Evolutionary conservation across 73 alveolate species (phyloP), one percentile per base, ranked within the genome.

Genomic region (Paramecium caudatum): DNA sequence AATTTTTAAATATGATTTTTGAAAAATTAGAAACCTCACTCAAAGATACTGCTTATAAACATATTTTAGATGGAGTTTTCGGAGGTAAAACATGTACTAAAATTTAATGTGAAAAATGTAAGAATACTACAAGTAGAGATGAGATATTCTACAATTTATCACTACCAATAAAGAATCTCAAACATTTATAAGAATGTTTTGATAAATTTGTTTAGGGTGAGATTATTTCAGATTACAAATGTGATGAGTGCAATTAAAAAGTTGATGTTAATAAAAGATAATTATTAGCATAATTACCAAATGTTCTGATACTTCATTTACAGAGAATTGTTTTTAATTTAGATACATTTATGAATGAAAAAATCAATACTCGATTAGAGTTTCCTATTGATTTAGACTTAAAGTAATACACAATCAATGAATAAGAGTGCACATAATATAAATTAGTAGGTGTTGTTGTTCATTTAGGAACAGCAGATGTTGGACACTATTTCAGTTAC

Each of bases 401-500:
- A 33, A 94, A 94, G 61, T 90, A 92, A 87, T 87, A 91, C 27
- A 94, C 91, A 30, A 70, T 41, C 10, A 85, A 82, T 37, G 47
- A 70, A 55, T 91, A 91, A 25, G 47, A 84, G 49, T 88, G 55
- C 43, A 92, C 91, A 17, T 50, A 47, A 91, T 97, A 97, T 90
- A 94, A 95, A 47, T 94, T 97, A 33, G 97, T 91, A 25, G 99
- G 99, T 33, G 97, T 97, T 30, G 97, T 93, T 39, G 98, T 97
- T 46, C 99, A 97, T 91, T 70, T 92, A 13, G 99, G 99, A 8
- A 95, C 99, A 37, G 99, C 99, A 1, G 98, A 97, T 61, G 95
- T 94, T 17, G 99, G 99, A 0, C 99, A 97, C 84, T 97, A 97
- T 90, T 96, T 68, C 49, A 68, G 90, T 90, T 90, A 74, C 17